Base-by-base conservation (phyloP, 768 basidiomycete genomes). In the Tricholoma terreum region DNA sequence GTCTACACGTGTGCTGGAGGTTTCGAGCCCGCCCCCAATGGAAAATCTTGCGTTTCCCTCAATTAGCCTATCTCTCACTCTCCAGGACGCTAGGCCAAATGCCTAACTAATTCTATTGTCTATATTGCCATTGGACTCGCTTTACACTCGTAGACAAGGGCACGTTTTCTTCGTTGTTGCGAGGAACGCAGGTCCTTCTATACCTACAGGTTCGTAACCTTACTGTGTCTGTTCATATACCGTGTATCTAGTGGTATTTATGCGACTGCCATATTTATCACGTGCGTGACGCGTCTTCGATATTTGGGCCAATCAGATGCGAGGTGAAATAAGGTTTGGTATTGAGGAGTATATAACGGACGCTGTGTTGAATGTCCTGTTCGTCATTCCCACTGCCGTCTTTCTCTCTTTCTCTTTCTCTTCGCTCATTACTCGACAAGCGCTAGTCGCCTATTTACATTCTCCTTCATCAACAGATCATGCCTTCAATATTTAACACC, bases 1-100 rank as follows among this genome's bases (percentile, higher is more conserved):
- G 83, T 84, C 52, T 79, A 78, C 62, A 74, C 79, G 15, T 85
- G 83, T 65, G 72, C 75, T 42, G 69, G 70, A 33, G 82, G 82
- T 50, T 84, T 74, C 73, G 74, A 70, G 58, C 72, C 74, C 24
- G 66, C 74, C 22, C 21, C 40, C 15, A 78, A 82, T 61, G 75
- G 76, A 50, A 72, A 73, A 61, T 69, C 77, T 40, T 84, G 83
- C 67, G 58, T 72, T 52, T 53, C 65, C 35, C 63, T 76, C 43
- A 76, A 70, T 67, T 24, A 31, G 67, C 42, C 52, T 14, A 24
- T 31, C 34, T 34, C 55, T 52, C n/a, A 17, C 15, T 17, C 30
- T 21, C 30, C 22, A 17, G 9, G 24, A 40, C 30, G n/a, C n/a
- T n/a, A n/a, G n/a, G n/a, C n/a, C n/a, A n/a, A n/a, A n/a, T 42